A percentile compares a stretch with the other conserved stretches of the same genome.
Conservation (phyloP, 441 rosid species). For the Caryocar brasiliense region DNA sequence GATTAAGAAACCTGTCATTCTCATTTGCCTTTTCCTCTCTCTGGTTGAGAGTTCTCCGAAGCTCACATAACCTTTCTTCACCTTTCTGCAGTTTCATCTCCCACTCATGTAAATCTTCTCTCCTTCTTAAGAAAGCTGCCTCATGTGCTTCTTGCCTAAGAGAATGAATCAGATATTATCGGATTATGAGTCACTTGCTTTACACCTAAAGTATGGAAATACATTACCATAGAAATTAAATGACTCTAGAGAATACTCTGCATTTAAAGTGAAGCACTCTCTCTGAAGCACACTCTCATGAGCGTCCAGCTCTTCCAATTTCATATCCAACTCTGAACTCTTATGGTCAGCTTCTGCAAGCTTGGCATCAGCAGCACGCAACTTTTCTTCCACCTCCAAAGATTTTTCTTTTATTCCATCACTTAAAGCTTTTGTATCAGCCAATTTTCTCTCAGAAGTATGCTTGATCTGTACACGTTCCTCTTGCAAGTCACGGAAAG, state of each 20-base stretch:
- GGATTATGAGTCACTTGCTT: not conserved
- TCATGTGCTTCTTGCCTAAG: constrained; percentile 70
- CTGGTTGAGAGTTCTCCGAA: constrained; percentile 38
- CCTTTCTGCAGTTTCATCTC: constrained; percentile 41
- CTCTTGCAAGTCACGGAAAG: constrained; percentile 42
- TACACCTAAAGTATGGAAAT: not conserved
- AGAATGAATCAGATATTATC: constrained; percentile 11
- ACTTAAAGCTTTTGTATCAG: constrained; percentile 54
- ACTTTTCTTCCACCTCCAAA: constrained; percentile 47
- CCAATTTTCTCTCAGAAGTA: constrained; percentile 50
- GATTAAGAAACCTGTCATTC: constrained; percentile 34
- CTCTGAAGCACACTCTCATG: constrained; percentile 54
- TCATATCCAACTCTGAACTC: constrained; percentile 56
- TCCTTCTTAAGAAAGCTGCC: constrained; percentile 52
- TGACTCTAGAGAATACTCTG: constrained; percentile 44
- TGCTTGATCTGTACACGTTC: constrained; percentile 40
- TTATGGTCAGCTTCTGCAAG: constrained; percentile 53
- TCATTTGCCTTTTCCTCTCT: constrained; percentile 48
- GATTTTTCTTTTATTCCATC: constrained; percentile 48
- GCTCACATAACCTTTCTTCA: constrained; percentile 47
- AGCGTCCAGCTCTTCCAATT: constrained; percentile 56
- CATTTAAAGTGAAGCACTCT: constrained; percentile 52
- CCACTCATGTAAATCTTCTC: constrained; percentile 73
- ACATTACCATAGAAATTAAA: constrained; percentile 3
- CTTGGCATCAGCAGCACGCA: constrained; percentile 45